phyloP scores from a whole-genome alignment of 345 rosid species.

The Anacardium occidentale region DNA sequence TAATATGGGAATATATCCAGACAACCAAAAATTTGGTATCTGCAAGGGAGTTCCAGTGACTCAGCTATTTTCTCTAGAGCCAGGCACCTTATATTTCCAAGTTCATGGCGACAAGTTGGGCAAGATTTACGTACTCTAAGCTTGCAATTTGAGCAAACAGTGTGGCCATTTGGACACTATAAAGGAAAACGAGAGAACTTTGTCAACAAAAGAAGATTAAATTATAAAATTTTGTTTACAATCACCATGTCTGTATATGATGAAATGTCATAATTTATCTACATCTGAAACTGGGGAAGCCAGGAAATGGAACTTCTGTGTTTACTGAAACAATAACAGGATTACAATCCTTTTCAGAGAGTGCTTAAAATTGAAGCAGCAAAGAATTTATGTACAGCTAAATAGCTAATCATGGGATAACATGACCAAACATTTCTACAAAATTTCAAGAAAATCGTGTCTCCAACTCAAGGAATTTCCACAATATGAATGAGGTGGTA shows the following conservation, averaged over 20 bases:
- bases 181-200: constrained; percentile 12
- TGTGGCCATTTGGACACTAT: constrained; percentile 91
- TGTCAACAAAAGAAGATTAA: constrained; percentile 12
- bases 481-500: not conserved
- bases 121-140: constrained; percentile 66
- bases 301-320: not conserved
- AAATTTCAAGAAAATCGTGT: not conserved
- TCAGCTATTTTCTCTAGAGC: constrained; percentile 85
- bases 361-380: not conserved
- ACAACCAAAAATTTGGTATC: constrained; percentile 67
- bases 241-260: not conserved
- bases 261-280: not conserved
- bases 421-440: not conserved
- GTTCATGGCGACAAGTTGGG: constrained; percentile 83
- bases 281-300: not conserved
- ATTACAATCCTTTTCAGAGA: not conserved
- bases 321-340: not conserved
- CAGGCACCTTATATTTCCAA: constrained; percentile 88
- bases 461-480: not conserved
- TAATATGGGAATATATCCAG: constrained; percentile 76
- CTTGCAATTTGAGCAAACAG: constrained; percentile 77
- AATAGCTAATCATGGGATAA: too few species aligned
- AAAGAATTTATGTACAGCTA: not conserved
- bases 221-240: not conserved
- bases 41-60: constrained; percentile 80